These are phyloP conservation scores for Lactarius evosmus DNA, from an alignment of 768 basidiomycete genomes.

Conservation along the genomic window DNA sequence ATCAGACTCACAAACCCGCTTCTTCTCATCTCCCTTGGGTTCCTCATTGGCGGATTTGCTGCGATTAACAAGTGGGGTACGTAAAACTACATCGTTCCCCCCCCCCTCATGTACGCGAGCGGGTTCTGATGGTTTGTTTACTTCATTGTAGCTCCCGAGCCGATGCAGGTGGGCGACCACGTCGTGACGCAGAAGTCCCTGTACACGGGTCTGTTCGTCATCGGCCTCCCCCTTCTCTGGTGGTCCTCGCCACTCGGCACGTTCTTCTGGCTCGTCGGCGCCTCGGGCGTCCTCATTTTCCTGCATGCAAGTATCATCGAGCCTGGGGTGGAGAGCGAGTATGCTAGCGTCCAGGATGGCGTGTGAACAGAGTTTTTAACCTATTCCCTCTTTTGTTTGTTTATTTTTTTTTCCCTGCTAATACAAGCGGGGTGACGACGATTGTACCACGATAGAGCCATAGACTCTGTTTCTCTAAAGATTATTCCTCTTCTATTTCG, in stretches of 20 bases:
- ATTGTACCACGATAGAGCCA: not conserved
- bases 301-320: conserved; percentile 87
- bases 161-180: conserved; percentile 76
- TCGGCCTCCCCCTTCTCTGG: conserved; percentile 88
- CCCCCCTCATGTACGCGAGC: not conserved
- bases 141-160: conserved; percentile 72
- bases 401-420: not conserved
- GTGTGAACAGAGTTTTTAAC: conserved; percentile 35
- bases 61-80: conserved; percentile 87
- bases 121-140: conserved; percentile 1
- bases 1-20: conserved; percentile 77
- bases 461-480: not conserved
- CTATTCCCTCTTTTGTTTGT: not conserved
- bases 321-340: conserved; percentile 94
- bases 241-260: conserved; percentile 70
- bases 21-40: conserved; percentile 77
- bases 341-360: conserved; percentile 68
- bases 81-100: conserved; percentile 29
- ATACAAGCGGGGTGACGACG: too few species aligned
- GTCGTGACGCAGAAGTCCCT: conserved; percentile 86
- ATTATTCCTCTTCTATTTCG: not conserved
- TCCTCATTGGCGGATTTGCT: conserved; percentile 89
- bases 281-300: conserved; percentile 78
- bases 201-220: conserved; percentile 85
- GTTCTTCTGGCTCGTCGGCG: conserved; percentile 94